Base-by-base conservation (phyloP, 179 eudicot genomes). In the Silene vulgaris region DNA sequence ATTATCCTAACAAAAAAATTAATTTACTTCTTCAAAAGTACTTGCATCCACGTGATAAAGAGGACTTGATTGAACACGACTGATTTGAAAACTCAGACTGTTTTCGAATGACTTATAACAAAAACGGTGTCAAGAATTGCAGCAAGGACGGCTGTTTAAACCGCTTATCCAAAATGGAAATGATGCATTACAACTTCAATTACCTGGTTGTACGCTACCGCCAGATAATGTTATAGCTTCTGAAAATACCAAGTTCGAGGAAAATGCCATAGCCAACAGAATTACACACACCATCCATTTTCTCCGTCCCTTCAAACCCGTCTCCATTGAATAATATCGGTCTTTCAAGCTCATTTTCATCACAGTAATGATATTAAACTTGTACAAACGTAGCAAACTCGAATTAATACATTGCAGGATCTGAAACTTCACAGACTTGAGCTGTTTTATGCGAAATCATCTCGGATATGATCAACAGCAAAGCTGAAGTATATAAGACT, bases 141-240 rank as follows among this genome's bases (percentile, higher is more conserved):
- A 14, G 20, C 59, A 2, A 52, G 1, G 59, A 52, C 2, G 17
- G 5, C 14, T 52, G 11, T n/a, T 52, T 52, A 52, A 52, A 52
- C 59, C 17, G 59, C 17, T 2, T 52, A 40, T 40, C 48, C 12
- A 1, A 7, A 40, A 8, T 8, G 12, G 1, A 40, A 40, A 40
- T 8, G 20, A 19, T 17, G 35, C 67, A 20, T 69, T 62, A 71
- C 0, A 13, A 28, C 23, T 23, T 29, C 4, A 54, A 52, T 72
- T 76, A 77, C 83, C 84, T 81, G 76, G 19, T 4, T 52, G 13
- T 40, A 62, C 21, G 56, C 43, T 56, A 43, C 13, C 28, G 60
- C 21, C 16, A 8, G 62, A 19, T 14, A 66, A 28, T 5, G 40
- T 45, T 32, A 57, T 54, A 45, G 78, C 76, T 81, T 81, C 78